A percentile compares a stretch with the other conserved stretches of the same genome.
Conservation (phyloP, 1,139 yeast genomes). For the Groenewaldozyma auringiensis region DNA sequence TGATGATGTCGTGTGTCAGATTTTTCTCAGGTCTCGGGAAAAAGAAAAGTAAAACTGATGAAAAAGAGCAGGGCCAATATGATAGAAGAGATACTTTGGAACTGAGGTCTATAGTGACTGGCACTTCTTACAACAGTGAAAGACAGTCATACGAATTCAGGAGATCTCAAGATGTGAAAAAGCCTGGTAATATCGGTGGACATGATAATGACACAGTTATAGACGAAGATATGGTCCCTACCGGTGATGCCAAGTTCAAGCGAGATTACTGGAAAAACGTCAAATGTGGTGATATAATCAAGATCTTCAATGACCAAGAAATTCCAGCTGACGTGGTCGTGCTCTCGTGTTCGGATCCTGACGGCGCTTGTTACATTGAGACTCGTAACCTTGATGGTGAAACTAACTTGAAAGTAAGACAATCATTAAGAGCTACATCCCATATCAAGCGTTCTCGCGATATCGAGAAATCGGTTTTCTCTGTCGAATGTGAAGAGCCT, state of each 20-base stretch:
- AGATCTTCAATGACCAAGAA: slow-evolving; percentile 80
- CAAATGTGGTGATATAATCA: slow-evolving; percentile 79
- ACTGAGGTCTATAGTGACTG: slow-evolving; percentile 15
- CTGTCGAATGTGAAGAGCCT: slow-evolving; percentile 90
- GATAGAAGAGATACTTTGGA: slow-evolving; percentile 10
- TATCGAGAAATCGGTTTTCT: slow-evolving; percentile 60
- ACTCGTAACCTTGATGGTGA: slow-evolving; percentile 96
- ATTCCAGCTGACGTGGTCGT: slow-evolving; percentile 87
- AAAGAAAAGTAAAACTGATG: slow-evolving; percentile 7
- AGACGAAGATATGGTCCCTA: slow-evolving; percentile 26
- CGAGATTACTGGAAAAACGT: slow-evolving; percentile 81
- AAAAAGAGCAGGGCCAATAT: neutral
- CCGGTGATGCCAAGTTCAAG: slow-evolving; percentile 44
- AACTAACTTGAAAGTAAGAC: slow-evolving; percentile 78
- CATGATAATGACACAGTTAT: slow-evolving; percentile 20
- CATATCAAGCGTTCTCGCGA: slow-evolving; percentile 60
- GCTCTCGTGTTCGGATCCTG: slow-evolving; percentile 74
- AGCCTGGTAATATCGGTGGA: neutral
- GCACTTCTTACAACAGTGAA: slow-evolving; percentile 9
- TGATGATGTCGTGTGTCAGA: neutral
- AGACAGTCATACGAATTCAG: neutral
- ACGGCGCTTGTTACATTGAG: slow-evolving; percentile 88
- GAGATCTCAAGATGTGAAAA: neutral
- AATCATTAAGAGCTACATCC: slow-evolving; percentile 61
- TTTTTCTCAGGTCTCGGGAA: neutral